Percentiles rank a stretch among this genome's conserved stretches.
Evolutionary conservation across 2,329 filamentous ascomycete species (phyloP).

Genomic region (Nothophaeocryptopus gaeumannii): DNA sequence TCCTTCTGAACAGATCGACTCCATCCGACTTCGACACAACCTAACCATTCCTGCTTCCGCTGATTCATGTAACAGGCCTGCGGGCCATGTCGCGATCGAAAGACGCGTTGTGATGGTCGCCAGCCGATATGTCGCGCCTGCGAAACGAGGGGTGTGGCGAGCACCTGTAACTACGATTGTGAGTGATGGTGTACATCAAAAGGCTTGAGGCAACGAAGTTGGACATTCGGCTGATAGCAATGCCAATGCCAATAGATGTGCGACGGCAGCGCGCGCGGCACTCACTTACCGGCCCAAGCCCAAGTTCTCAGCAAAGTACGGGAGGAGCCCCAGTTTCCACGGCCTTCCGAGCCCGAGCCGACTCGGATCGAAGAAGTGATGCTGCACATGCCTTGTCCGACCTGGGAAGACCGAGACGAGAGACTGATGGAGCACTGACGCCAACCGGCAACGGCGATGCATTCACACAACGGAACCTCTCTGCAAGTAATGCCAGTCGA

Average conservation of each 20-base stretch:
- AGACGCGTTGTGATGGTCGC: conserved; percentile 27
- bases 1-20: too few species aligned
- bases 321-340: not conserved
- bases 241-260: conserved; percentile 9
- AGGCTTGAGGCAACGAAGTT: too few species aligned
- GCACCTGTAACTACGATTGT: conserved; percentile 21
- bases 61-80: conserved; percentile 15
- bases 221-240: not conserved
- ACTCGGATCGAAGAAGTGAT: conserved; percentile 14
- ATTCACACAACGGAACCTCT: not conserved
- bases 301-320: not conserved
- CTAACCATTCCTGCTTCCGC: not conserved
- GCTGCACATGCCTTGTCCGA: conserved; percentile 22
- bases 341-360: conserved; percentile 15
- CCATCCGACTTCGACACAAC: too few species aligned
- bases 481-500: conserved; percentile 2
- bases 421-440: not conserved
- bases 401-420: conserved; percentile 7
- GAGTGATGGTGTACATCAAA: too few species aligned
- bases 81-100: conserved; percentile 26
- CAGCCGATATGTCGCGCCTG: conserved; percentile 24
- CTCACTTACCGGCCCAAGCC: conserved; percentile 1
- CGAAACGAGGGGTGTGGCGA: conserved; percentile 21
- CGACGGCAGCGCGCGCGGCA: conserved; percentile 14
- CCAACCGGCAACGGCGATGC: not conserved